Evolutionary conservation across 495 filamentous ascomycete genomes (phyloP).

Genomic region (Lophium mytilinum): DNA sequence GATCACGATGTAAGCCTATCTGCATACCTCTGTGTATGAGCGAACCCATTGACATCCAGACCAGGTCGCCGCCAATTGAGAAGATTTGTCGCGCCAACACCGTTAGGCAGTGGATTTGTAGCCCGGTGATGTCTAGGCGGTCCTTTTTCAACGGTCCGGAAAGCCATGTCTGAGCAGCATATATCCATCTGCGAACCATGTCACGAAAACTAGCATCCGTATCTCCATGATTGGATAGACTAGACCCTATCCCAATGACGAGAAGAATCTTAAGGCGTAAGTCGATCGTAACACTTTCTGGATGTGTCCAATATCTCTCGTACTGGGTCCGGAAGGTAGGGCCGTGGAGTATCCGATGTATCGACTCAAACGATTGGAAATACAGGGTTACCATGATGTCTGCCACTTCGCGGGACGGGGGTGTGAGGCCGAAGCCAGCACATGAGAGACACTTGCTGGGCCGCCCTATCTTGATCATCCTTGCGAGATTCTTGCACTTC

Average conservation of each 20-base stretch:
- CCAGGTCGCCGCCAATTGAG: constrained; percentile 45
- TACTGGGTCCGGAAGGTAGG: constrained; percentile 51
- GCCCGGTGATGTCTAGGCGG: constrained; percentile 40
- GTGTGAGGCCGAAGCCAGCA: background rate
- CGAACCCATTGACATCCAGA: constrained; percentile 49
- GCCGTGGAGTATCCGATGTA: constrained; percentile 49
- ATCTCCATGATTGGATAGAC: constrained; percentile 35
- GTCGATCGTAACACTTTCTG: constrained; percentile 29
- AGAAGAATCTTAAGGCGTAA: constrained; percentile 46
- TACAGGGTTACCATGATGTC: constrained; percentile 49
- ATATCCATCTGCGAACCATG: constrained; percentile 43
- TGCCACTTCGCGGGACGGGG: constrained; percentile 24
- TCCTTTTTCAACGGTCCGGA: constrained; percentile 45
- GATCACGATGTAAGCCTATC: constrained; percentile 54
- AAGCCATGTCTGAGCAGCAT: constrained; percentile 49
- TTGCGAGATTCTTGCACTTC: too few relatives aligned
- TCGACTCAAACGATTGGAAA: constrained; percentile 49
- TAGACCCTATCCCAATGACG: constrained; percentile 46
- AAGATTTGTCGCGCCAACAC: constrained; percentile 46
- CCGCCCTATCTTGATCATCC: too few relatives aligned
- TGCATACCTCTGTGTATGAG: constrained; percentile 49
- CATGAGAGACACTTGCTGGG: too few relatives aligned
- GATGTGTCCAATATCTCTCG: constrained; percentile 40
- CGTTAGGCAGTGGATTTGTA: constrained; percentile 45
- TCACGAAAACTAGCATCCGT: constrained; percentile 30